Percentiles rank a stretch among this genome's conserved stretches.
These are phyloP conservation scores for Pseudoperonospora humuli DNA, from an alignment of 352 stramenopile species.

Conservation along the genomic window DNA sequence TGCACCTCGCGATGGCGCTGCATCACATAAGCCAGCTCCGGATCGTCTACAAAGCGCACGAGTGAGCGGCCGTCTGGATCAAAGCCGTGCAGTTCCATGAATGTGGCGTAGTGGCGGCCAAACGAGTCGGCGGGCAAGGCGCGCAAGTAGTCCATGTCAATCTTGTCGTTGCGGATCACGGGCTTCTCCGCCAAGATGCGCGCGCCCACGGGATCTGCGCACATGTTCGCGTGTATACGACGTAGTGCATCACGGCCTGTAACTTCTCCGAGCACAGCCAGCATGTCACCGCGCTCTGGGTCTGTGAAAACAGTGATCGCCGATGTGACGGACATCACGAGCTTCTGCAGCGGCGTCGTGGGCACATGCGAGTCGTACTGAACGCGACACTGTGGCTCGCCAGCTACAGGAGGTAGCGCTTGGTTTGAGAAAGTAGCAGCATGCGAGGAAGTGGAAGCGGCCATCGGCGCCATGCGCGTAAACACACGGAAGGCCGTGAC, in stretches of 20 bases:
- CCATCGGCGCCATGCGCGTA: neutral
- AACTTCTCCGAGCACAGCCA: slow-evolving; percentile 92
- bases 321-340: slow-evolving; percentile 80
- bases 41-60: slow-evolving; percentile 88
- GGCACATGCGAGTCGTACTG: slow-evolving; percentile 68
- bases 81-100: slow-evolving; percentile 89
- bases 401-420: slow-evolving; percentile 26
- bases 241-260: slow-evolving; percentile 86
- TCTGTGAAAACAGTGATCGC: slow-evolving; percentile 87
- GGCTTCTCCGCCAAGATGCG: slow-evolving; percentile 87
- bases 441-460: neutral
- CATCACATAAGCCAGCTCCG: slow-evolving; percentile 96
- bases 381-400: slow-evolving; percentile 41
- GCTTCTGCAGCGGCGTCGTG: slow-evolving; percentile 78
- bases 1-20: slow-evolving; percentile 90
- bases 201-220: slow-evolving; percentile 66
- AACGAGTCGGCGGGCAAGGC: slow-evolving; percentile 77
- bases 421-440: neutral
- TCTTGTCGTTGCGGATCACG: slow-evolving; percentile 62
- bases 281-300: slow-evolving; percentile 91
- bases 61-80: slow-evolving; percentile 81
- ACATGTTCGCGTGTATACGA: slow-evolving; percentile 82
- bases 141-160: slow-evolving; percentile 65
- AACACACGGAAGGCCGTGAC: slow-evolving; percentile 9
- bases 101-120: slow-evolving; percentile 85